Conservation (phyloP, 345 rosid genomes). For the Ricinus communis region DNA sequence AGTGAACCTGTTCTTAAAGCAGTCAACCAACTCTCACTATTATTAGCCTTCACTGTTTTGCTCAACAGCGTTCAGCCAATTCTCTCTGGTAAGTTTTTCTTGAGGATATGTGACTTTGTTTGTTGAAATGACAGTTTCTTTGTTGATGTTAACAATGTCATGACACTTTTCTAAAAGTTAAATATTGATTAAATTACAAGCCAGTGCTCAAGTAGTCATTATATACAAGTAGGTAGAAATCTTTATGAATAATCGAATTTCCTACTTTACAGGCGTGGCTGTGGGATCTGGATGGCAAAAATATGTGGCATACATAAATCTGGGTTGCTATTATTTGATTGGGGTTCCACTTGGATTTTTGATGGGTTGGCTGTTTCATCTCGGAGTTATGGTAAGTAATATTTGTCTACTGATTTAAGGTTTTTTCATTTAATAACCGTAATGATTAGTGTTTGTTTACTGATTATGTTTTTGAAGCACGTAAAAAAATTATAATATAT, state of each 20-base stretch:
- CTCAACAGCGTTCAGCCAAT: constrained; percentile 90
- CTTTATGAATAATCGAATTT: too few species aligned
- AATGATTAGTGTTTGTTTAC: too few species aligned
- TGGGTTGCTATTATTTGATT: constrained; percentile 75
- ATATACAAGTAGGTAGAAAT: too few species aligned
- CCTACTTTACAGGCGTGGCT: constrained; percentile 61
- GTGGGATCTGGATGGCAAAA: constrained; percentile 99
- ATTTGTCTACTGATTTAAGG: neutral
- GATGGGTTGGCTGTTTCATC: constrained; percentile 87
- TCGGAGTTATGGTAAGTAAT: constrained; percentile 68
- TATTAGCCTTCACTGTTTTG: constrained; percentile 69
- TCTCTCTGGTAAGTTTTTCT: constrained; percentile 53
- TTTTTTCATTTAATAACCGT: too few species aligned
- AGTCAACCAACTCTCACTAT: constrained; percentile 56
- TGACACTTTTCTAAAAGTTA: too few species aligned
- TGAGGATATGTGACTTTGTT: too few species aligned
- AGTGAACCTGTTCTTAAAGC: constrained; percentile 56
- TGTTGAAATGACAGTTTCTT: too few species aligned
- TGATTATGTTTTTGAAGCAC: too few species aligned
- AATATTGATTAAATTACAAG: too few species aligned
- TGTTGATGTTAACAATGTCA: too few species aligned
- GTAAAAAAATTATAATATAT: too few species aligned
- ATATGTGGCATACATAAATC: constrained; percentile 79
- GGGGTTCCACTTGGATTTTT: constrained; percentile 78
- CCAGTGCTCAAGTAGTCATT: too few species aligned